Percentiles rank a stretch among this genome's conserved stretches.
Conservation (phyloP, 2,329 filamentous ascomycete genomes). For the Berkeleyomyces basicola region DNA sequence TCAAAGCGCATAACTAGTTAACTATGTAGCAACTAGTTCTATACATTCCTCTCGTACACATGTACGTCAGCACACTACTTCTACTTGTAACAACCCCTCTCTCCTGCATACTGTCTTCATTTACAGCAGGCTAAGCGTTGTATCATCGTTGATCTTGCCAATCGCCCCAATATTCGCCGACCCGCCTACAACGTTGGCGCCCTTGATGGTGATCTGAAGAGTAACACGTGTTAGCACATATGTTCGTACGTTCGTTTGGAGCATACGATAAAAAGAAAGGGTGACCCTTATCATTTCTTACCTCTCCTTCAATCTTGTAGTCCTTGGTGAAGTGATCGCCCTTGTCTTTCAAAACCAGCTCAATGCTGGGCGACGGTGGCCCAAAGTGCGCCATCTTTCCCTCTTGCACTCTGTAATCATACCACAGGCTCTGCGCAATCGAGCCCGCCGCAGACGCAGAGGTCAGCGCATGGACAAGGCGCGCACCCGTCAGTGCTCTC, state of each 20-base stretch:
- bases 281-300: constrained; percentile 21
- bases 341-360: constrained; percentile 56
- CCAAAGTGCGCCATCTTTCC: constrained; percentile 52
- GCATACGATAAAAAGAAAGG: background rate
- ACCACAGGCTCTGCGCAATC: constrained; percentile 71
- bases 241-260: background rate
- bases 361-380: constrained; percentile 59
- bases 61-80: background rate
- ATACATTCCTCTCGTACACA: background rate
- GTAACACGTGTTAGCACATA: background rate
- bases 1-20: background rate
- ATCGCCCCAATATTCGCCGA: constrained; percentile 46
- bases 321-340: constrained; percentile 45
- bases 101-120: background rate
- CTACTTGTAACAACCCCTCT: background rate
- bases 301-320: constrained; percentile 43
- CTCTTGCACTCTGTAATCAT: constrained; percentile 57
- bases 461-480: constrained; percentile 73
- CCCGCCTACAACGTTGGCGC: constrained; percentile 44
- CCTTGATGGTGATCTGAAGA: constrained; percentile 10
- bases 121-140: constrained; percentile 47
- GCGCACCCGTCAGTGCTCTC: constrained; percentile 61
- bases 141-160: constrained; percentile 52
- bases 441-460: constrained; percentile 73
- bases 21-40: background rate